Evolutionary conservation across 306 rosid genomes (phyloP), one percentile per base, ranked within the genome.

Genomic region (Benincasa hispida): DNA sequence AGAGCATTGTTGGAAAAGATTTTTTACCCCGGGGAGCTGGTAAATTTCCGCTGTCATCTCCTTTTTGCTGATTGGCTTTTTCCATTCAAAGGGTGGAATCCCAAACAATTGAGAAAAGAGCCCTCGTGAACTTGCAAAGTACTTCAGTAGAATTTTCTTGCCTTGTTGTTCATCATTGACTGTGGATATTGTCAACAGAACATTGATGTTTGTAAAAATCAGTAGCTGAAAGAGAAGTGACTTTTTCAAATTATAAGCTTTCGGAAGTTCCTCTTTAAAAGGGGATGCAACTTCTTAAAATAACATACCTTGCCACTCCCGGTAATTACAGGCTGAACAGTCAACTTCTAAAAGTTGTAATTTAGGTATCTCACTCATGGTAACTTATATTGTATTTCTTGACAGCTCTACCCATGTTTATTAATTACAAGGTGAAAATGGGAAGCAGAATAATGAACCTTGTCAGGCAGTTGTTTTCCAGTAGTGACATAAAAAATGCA

Each of bases 1-100:
- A 93, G 82, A 93, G 98, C 77, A 87, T 91, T 24, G 97, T 93
- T 61, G 98, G 98, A 67, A 88, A 93, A 73, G 98, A 93, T 60
- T 86, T 83, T 74, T 59, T 86, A 17, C 86, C 86, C 53, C 83
- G 85, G n/a, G 87, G 85, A 68, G 79, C 85, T 25, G 86, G 86
- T 83, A 60, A 66, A 72, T 61, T 63, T 70, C 50, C 13, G 8
- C 9, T 72, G 51, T 13, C 51, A 45, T 48, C 69, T 74, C 30
- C 47, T 50, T 53, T 74, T 32, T 51, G 21, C 30, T 74, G 63
- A 50, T 19, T n/a, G 37, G 8, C 76, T 24, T 70, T 25, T 51
- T 70, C 57, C 57, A 70, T 47, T 70, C 10, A 11, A 47, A 47
- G 74, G 55, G 34, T 42, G 24, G 32, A 22, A 14, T 6, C 25